Conservation (phyloP, 2,329 filamentous ascomycete species). For the Colletotrichum sansevieriae region DNA sequence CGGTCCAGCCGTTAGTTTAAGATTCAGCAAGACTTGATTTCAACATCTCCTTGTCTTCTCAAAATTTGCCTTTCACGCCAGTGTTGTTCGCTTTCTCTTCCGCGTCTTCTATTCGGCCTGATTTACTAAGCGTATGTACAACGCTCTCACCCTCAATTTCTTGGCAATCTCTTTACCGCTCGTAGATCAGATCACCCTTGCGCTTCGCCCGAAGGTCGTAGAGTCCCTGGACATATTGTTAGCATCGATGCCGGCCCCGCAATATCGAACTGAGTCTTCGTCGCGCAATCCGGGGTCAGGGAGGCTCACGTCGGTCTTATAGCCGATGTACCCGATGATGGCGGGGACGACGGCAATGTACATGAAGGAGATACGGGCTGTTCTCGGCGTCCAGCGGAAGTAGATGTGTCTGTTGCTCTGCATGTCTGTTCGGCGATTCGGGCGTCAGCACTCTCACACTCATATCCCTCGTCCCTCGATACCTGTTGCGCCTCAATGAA, state of each 20-base stretch:
- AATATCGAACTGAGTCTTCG: no score
- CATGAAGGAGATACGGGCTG: slow-evolving; percentile 82
- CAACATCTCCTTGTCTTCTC: background rate
- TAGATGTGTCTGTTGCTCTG: slow-evolving; percentile 88
- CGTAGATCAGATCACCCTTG: slow-evolving; percentile 84
- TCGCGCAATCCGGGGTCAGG: background rate
- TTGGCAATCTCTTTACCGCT: slow-evolving; percentile 69
- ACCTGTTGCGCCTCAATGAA: background rate
- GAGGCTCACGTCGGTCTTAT: slow-evolving; percentile 83
- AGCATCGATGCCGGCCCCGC: background rate
- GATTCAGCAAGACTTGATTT: background rate
- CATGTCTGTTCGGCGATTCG: slow-evolving; percentile 72
- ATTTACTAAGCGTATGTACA: slow-evolving; percentile 57
- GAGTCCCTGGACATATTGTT: slow-evolving; percentile 75
- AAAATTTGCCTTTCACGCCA: background rate
- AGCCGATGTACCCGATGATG: slow-evolving; percentile 78
- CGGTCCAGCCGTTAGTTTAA: background rate
- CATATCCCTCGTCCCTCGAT: background rate
- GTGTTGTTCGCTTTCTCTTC: slow-evolving; percentile 18
- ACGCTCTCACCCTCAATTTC: slow-evolving; percentile 35
- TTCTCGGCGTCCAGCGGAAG: slow-evolving; percentile 93
- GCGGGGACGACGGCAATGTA: slow-evolving; percentile 81
- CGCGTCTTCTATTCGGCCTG: slow-evolving; percentile 18
- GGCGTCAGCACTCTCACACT: slow-evolving; percentile 42
- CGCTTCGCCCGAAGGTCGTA: slow-evolving; percentile 89